Base-by-base conservation (phyloP, 2,329 filamentous ascomycete species). In the Claviceps sp. region DNA sequence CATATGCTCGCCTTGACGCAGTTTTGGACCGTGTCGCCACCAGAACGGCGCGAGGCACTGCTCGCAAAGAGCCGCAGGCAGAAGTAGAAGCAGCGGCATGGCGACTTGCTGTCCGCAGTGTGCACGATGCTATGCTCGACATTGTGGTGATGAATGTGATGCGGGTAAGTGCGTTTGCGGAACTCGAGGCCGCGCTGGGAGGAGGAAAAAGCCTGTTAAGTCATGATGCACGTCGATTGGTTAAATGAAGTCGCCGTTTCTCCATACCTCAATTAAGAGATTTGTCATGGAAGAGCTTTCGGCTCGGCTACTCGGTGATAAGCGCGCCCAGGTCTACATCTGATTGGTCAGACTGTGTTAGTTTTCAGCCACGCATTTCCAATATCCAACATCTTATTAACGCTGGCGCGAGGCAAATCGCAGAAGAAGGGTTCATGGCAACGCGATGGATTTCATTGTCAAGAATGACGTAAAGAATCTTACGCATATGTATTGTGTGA, bases 91-190 rank as follows among this genome's bases (percentile, higher is more conserved):
- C 50, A 23, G 72, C 64, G 61, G 71, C 70, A 50, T 79, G 72
- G 63, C 77, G 76, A 57, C 86, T 81, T 60, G 84, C 85, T 76
- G 89, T 86, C 73, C 86, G 83, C 69, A 88, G 73, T 61, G 82
- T 79, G 63, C 77, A 76, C 54, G 85, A 82, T 68, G 83, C 77
- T 65, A 82, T 68, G 64, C 73, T 80, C 60, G 80, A 75, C 83
- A 86, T 86, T 60, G 49, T 56, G 57, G 53, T 50, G 55, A 49
- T 56, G 54, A 50, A 49, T 57, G 52, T 52, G 54, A 53, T 53
- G 57, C 54, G 66, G 56, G 50, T 49, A 52, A 37, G 34, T 47
- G 45, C 52, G 53, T 57, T 50, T 43, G 51, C 43, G 48, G 52
- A 54, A 55, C 45, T 47, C 56, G 52, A 55, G 52, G 49, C 52